Evolutionary conservation across 2,329 filamentous ascomycete species (phyloP).

Genomic region (Pestalotiopsis sp.): DNA sequence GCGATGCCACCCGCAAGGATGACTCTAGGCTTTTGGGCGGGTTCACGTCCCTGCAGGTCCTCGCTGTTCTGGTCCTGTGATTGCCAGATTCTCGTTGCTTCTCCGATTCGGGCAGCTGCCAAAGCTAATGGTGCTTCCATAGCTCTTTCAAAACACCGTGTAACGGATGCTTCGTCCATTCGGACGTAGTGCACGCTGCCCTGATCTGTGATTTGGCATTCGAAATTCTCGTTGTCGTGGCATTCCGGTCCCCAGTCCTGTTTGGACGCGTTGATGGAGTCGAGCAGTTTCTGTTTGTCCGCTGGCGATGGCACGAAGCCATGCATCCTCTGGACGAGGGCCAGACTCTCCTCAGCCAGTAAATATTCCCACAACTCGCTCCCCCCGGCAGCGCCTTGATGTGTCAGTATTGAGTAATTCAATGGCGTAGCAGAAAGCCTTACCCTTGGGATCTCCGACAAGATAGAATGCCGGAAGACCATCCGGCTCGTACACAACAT

Average conservation of each 20-base stretch:
- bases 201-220: not conserved
- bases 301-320: not conserved
- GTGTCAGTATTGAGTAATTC: not conserved
- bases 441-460: conserved; percentile 13
- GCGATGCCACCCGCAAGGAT: conserved; percentile 14
- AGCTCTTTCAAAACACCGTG: conserved; percentile 11
- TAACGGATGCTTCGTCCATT: not conserved
- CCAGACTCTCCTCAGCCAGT: not conserved
- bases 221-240: not conserved
- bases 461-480: conserved; percentile 16
- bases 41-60: not conserved
- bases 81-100: not conserved
- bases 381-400: conserved; percentile 15
- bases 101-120: conserved; percentile 9
- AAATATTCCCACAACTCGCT: conserved; percentile 19
- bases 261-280: conserved; percentile 11
- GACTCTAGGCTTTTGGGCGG: conserved; percentile 10
- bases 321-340: not conserved
- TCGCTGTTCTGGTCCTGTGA: not conserved
- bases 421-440: not conserved
- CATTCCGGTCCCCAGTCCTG: conserved; percentile 3
- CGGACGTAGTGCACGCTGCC: not conserved
- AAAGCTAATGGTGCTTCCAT: conserved; percentile 6
- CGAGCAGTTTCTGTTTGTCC: conserved; percentile 13
- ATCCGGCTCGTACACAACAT: conserved; percentile 13